Percentiles rank a stretch among this genome's conserved stretches.
phyloP scores from a whole-genome alignment of 1,284 basidiomycete species.

The Prillingera fragicola region DNA sequence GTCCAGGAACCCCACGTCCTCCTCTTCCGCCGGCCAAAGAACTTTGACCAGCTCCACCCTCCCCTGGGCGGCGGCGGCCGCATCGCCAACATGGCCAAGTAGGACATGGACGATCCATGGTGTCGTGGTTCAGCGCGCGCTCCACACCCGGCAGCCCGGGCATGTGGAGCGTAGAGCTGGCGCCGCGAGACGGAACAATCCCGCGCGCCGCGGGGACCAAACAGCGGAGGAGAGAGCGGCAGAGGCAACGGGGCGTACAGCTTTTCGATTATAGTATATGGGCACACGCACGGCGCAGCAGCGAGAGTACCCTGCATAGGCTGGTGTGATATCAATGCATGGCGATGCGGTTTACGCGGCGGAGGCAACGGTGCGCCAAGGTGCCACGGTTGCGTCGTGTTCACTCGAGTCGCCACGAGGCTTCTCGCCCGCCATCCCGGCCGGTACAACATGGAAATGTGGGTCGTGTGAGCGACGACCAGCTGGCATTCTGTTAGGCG shows the following conservation, averaged over 20 bases:
- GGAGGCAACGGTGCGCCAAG: no score
- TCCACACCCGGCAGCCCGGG: background rate
- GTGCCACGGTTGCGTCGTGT: no score
- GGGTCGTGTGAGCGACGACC: no score
- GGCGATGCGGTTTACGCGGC: no score
- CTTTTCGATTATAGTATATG: background rate
- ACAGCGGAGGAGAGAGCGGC: no score
- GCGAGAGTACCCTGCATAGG: background rate
- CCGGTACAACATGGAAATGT: no score
- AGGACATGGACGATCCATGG: no score
- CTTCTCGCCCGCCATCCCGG: no score
- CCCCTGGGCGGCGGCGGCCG: slow-evolving; percentile 29
- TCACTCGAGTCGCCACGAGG: no score
- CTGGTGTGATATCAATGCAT: slow-evolving; percentile 2
- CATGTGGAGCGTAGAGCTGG: background rate
- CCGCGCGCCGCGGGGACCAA: background rate
- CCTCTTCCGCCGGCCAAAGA: slow-evolving; percentile 44
- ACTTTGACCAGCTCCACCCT: slow-evolving; percentile 38
- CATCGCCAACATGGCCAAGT: slow-evolving; percentile 25
- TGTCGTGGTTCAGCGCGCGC: no score
- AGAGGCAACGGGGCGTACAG: no score
- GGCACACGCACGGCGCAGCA: background rate
- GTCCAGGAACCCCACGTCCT: slow-evolving; percentile 44
- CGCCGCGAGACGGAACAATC: background rate
- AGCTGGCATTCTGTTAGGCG: no score